Percentiles rank a stretch among this genome's conserved stretches.
Conservation (phyloP, 257 asterid species). For the Anisodus acutangulus region DNA sequence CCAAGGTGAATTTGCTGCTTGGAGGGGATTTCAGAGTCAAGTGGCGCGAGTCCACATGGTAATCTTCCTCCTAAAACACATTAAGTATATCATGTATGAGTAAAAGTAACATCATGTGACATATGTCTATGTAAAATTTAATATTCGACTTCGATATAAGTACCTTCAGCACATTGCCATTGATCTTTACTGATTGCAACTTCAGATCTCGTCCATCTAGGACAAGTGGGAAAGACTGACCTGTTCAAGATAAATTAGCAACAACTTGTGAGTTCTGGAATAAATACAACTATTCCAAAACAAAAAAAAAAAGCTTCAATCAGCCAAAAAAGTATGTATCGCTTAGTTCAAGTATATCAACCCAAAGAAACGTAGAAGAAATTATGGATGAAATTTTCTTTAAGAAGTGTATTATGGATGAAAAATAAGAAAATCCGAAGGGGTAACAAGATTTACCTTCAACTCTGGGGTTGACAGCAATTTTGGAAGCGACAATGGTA, state of each 20-base stretch:
- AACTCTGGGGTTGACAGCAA: constrained; percentile 74
- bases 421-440: neutral
- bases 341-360: neutral
- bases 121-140: neutral
- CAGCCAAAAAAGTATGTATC: neutral
- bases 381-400: neutral
- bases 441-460: constrained; percentile 63
- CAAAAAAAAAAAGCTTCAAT: neutral
- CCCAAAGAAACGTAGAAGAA: neutral
- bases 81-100: neutral
- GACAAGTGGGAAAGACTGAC: constrained; percentile 68
- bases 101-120: constrained; percentile 23
- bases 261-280: constrained; percentile 17
- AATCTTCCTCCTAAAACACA: constrained; percentile 70
- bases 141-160: neutral
- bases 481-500: constrained; percentile 69
- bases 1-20: constrained; percentile 67
- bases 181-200: constrained; percentile 65
- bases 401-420: neutral
- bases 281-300: neutral
- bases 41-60: constrained; percentile 64
- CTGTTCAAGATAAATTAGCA: constrained; percentile 47
- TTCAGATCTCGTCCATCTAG: constrained; percentile 87
- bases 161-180: constrained; percentile 76
- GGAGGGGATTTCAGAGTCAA: constrained; percentile 83